These are phyloP conservation scores for Penicillium subrubescens DNA, from an alignment of 495 filamentous ascomycete species.

Conservation along the genomic window DNA sequence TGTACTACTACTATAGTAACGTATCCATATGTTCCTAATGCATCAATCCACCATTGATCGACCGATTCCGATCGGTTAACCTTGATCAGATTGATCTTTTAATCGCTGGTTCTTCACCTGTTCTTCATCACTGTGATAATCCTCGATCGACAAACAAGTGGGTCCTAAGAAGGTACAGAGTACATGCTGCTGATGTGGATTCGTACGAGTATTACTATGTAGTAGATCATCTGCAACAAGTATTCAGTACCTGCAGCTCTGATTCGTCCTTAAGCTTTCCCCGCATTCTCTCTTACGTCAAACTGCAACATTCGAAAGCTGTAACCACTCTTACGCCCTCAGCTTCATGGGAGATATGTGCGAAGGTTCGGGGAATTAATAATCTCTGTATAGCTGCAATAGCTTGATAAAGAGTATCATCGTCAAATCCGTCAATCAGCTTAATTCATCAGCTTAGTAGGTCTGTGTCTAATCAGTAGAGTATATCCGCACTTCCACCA, in stretches of 20 bases:
- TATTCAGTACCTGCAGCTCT: neutral
- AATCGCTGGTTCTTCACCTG: neutral
- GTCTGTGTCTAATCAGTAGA: neutral
- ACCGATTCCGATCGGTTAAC: constrained; percentile 1
- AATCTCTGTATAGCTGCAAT: neutral
- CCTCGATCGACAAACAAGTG: neutral
- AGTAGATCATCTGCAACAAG: neutral
- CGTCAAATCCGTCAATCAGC: neutral
- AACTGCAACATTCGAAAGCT: constrained; percentile 5
- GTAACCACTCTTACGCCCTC: neutral
- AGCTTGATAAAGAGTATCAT: neutral
- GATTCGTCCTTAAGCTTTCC: constrained; percentile 28
- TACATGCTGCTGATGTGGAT: neutral
- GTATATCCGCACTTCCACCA: neutral
- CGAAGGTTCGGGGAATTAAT: neutral
- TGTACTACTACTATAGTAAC: too few relatives aligned
- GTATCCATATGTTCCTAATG: too few relatives aligned
- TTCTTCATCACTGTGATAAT: neutral
- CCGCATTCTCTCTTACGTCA: constrained; percentile 33
- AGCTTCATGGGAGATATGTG: neutral
- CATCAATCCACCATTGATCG: neutral
- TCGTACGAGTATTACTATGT: neutral
- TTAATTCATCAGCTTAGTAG: neutral
- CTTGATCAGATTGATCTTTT: neutral
- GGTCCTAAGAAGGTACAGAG: neutral